Evolutionary conservation across 371 early-diverging fungal genomes (phyloP).

Genomic region (Haplosporangium sp.): DNA sequence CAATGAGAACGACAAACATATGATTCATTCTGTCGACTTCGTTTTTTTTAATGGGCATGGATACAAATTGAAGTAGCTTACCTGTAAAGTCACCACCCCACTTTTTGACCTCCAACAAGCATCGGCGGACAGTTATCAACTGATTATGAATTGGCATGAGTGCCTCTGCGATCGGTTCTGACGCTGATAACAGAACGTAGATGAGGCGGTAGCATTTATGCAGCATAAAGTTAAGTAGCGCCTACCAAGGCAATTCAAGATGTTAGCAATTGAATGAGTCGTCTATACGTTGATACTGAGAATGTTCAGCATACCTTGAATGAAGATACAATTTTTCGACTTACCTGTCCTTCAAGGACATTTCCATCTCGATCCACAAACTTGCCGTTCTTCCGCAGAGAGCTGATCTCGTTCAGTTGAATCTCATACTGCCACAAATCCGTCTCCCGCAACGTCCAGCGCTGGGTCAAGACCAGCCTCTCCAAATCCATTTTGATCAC

Average conservation of each 20-base stretch:
- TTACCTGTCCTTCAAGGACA: constrained; percentile 76
- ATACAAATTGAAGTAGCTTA: too few relatives aligned
- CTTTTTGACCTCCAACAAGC: constrained; percentile 83
- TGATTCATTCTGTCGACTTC: too few relatives aligned
- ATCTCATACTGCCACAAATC: constrained; percentile 87
- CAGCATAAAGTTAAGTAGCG: constrained; percentile 83
- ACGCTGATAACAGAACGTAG: constrained; percentile 82
- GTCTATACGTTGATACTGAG: background rate
- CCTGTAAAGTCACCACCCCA: constrained; percentile 84
- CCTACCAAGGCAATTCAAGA: constrained; percentile 57
- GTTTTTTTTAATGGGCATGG: too few relatives aligned
- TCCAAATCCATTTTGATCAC: constrained; percentile 81
- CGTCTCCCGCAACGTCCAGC: constrained; percentile 86
- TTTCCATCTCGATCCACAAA: constrained; percentile 77
- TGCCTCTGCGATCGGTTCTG: constrained; percentile 89
- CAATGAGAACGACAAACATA: constrained; percentile 1
- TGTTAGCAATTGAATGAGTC: too few relatives aligned
- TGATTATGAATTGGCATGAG: constrained; percentile 89
- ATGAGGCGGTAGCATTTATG: constrained; percentile 91
- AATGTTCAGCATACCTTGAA: background rate
- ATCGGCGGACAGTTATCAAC: constrained; percentile 84
- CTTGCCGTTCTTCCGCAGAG: constrained; percentile 73
- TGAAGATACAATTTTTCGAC: constrained; percentile 10
- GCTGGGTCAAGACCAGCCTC: constrained; percentile 76
- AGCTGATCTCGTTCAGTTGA: constrained; percentile 80